These are phyloP conservation scores for Colletotrichum sp. DNA, from an alignment of 2,329 filamentous ascomycete genomes.

Conservation along the genomic window DNA sequence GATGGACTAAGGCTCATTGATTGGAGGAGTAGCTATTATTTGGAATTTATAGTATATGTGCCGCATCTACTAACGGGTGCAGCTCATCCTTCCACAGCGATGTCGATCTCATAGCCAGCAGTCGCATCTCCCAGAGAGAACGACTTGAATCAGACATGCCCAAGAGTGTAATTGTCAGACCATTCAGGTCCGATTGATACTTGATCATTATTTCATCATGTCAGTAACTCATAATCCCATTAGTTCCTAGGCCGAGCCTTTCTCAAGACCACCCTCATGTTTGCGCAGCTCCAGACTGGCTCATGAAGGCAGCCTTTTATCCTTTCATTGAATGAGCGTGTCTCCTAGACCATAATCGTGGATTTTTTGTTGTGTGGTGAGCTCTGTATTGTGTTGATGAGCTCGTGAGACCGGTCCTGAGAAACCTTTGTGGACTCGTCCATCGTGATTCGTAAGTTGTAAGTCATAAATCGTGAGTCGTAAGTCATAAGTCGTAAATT, in stretches of 20 bases:
- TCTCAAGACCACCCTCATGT: not conserved
- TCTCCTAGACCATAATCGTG: not conserved
- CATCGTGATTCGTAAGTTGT: not conserved
- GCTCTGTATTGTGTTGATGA: not conserved
- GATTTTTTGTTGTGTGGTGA: not conserved
- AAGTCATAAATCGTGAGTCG: not conserved
- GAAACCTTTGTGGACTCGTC: not conserved
- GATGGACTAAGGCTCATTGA: not conserved
- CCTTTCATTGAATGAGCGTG: not conserved
- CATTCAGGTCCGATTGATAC: not conserved
- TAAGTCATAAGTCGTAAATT: not conserved
- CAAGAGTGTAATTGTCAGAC: rapidly evolving
- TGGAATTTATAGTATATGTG: not conserved
- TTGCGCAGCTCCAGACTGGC: not conserved
- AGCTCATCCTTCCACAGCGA: not conserved
- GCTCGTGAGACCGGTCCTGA: not conserved
- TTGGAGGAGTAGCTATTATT: not conserved
- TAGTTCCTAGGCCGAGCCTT: not conserved
- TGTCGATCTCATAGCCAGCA: not conserved
- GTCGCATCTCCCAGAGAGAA: not conserved
- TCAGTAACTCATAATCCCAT: not conserved
- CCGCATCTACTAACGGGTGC: not conserved
- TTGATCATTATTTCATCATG: not conserved
- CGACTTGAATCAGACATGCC: not conserved
- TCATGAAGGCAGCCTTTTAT: not conserved